Base-by-base conservation (phyloP, 805 yeast genomes). In the Yamadazyma sp. region DNA sequence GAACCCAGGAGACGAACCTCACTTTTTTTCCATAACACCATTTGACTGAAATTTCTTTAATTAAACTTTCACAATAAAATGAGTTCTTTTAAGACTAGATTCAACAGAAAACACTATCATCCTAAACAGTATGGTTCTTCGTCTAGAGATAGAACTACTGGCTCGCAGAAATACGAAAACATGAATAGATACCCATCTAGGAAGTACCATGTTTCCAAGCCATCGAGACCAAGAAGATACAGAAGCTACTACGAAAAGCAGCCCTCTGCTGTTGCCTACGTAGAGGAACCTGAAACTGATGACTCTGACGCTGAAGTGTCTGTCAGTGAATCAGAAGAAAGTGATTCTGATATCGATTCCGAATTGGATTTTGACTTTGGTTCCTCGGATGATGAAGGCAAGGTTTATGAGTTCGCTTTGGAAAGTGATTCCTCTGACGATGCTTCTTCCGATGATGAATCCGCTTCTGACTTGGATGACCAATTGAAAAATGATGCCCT, bases 201-300 rank as follows among this genome's bases (percentile, higher is more conserved):
- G 19, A 24, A 38, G 14, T 37, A 35, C 13, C 27, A 21, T 13
- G 37, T 28, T 11, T 28, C 32, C 18, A 29, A 32, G 16, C 30
- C 37, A 18, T 18, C 30, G n/a, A 28, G 14, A 12, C n/a, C 29
- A n/a, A 50, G 50, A 37, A 52, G 50, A 26, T 64, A 62, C 49
- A 53, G 67, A 46, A 56, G 53, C 20, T 59, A 64, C 46, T 58
- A 51, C 43, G 59, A 62, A 38, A 52, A 54, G 28, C 68, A 64
- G 45, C 70, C 67, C 8, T 53, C 56, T 11, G 50, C 55, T 22
- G 52, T 49, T 28, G 71, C 64, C n/a, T 67, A 52, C 41, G 67
- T 68, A 22, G 74, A 68, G 54, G 74, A 68, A 48, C 73, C 74
- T 20, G 64, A 58, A 31, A 58, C 64, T 35, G 69, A 62, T 24